A percentile compares a stretch with the other conserved stretches of the same genome.
phyloP scores from a whole-genome alignment of 2,329 filamentous ascomycete genomes.

The Fusarium piperis region DNA sequence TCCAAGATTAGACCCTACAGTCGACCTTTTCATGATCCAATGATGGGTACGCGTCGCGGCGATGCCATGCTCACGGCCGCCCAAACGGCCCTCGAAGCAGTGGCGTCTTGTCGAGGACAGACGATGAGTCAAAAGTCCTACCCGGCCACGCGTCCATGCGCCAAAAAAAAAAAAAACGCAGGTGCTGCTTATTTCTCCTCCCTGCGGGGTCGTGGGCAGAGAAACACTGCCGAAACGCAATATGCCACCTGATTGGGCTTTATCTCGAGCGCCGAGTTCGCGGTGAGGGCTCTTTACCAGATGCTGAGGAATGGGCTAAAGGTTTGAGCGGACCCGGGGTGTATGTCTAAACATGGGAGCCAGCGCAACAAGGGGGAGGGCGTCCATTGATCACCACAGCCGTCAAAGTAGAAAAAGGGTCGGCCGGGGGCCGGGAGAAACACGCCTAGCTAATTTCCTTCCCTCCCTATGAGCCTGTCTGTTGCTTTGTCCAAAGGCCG shows the following conservation, averaged over 20 bases:
- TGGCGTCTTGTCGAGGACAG: background rate
- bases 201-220: background rate
- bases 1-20: background rate
- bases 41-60: background rate
- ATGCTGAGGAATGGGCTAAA: background rate
- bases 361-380: too few relatives aligned
- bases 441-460: background rate
- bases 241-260: background rate
- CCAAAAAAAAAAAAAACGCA: background rate
- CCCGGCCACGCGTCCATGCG: background rate
- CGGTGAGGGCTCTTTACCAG: too few relatives aligned
- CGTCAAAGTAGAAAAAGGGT: background rate
- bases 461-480: background rate
- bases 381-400: background rate
- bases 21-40: background rate
- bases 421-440: background rate
- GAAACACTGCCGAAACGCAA: background rate
- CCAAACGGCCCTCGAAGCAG: background rate
- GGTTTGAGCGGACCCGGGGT: background rate
- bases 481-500: background rate
- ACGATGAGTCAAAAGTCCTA: background rate
- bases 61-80: background rate
- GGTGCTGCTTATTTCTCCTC: background rate
- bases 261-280: background rate
- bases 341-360: background rate